Percentiles rank a stretch among this genome's conserved stretches.
phyloP scores from a whole-genome alignment of 2,329 filamentous ascomycete genomes.

The Penicillium nordicum region DNA sequence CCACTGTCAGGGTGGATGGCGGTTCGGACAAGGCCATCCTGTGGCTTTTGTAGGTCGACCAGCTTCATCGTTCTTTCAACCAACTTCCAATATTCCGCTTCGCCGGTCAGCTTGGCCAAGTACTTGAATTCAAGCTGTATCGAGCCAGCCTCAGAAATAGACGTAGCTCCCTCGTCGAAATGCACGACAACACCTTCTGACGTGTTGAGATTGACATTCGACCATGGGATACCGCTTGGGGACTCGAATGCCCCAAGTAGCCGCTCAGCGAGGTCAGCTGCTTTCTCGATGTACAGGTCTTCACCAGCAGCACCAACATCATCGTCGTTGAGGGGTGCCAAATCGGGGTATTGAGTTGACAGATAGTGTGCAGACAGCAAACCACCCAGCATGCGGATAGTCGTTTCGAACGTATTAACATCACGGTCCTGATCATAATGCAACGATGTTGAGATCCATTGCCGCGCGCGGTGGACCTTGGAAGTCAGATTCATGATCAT shows the following conservation, averaged over 20 bases:
- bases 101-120: slow-evolving; percentile 87
- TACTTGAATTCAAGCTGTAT: slow-evolving; percentile 98
- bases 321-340: slow-evolving; percentile 70
- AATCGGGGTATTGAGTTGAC: slow-evolving; percentile 74
- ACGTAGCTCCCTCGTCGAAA: slow-evolving; percentile 79
- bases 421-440: slow-evolving; percentile 90
- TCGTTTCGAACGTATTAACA: slow-evolving; percentile 97
- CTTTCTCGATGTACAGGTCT: slow-evolving; percentile 94
- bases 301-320: slow-evolving; percentile 72
- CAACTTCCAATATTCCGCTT: slow-evolving; percentile 86
- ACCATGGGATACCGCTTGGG: slow-evolving; percentile 78
- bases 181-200: slow-evolving; percentile 76
- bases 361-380: slow-evolving; percentile 91
- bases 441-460: slow-evolving; percentile 80
- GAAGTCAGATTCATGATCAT: slow-evolving; percentile 97
- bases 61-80: slow-evolving; percentile 89
- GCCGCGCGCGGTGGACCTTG: slow-evolving; percentile 74
- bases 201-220: slow-evolving; percentile 82
- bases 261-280: slow-evolving; percentile 84
- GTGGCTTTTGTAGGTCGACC: slow-evolving; percentile 73
- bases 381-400: slow-evolving; percentile 94
- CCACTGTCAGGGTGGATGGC: slow-evolving; percentile 79
- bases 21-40: slow-evolving; percentile 86
- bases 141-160: slow-evolving; percentile 88
- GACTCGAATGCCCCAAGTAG: slow-evolving; percentile 86